Base-by-base conservation (phyloP, 371 early-diverging fungal genomes). In the Zopfochytrium polystomum region DNA sequence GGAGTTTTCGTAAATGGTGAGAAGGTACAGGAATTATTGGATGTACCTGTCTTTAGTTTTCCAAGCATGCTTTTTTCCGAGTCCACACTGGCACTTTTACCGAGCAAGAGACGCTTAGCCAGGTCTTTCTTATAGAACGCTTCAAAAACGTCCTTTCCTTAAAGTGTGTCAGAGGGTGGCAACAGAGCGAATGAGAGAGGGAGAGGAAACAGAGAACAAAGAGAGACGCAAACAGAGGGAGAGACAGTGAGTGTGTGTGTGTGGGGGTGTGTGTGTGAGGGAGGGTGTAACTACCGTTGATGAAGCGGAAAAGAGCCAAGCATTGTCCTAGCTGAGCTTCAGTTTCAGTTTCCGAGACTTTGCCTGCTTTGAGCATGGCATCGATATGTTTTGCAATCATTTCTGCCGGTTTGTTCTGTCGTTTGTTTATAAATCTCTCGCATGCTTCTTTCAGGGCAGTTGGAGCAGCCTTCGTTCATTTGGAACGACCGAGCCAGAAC, bases 111-210 rank as follows among this genome's bases (percentile, higher is more conserved):
- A 9, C 98, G 82, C 62, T 89, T 91, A 25, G 96, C 90, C 52
- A 98, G 72, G 58, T 88, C 89, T 9, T 87, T 83, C 59, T 93
- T 94, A 72, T 95, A 96, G 63, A 92, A 96, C 1, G 89, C 91
- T 68, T 96, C 96, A 72, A 98, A 98, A 15, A 91, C 80, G 71
- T 96, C 96, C 69, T 95, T 96, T 55, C 88, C 78, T 74, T 20
- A 26, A 3, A 49, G 33, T 33, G 42, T 29, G n/a, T n/a, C 3
- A 51, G 5, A 52, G 30, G 20, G 26, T 34, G 13, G 7, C 20
- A 60, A 29, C 11, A 4, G 29, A 29, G 42, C 23, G 11, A 45
- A 20, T 15, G 29, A 7, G 22, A 15, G 0, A 51, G 11, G 6
- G 46, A n/a, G 13, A 42, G 29, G 38, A 0, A 26, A 59, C n/a